phyloP scores from a whole-genome alignment of 768 basidiomycete genomes.

The Lactarius hengduanensis region DNA sequence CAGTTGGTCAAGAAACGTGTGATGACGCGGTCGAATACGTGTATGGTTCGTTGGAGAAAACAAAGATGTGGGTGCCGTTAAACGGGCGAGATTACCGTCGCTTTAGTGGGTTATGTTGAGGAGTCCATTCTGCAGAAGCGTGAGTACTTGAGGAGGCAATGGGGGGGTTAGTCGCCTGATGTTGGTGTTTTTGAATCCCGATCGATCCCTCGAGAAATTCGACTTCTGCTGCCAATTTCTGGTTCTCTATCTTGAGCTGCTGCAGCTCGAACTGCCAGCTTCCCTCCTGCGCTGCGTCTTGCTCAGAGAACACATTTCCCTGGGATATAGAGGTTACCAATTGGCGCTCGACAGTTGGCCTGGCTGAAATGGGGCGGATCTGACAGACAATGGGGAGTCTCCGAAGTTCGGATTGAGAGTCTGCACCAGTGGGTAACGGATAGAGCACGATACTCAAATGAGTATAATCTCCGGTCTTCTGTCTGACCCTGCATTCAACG shows the following conservation, averaged over 20 bases:
- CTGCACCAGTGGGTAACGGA: constrained; percentile 24
- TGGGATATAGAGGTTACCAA: constrained; percentile 25
- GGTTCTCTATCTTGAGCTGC: constrained; percentile 73
- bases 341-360: constrained; percentile 17
- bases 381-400: constrained; percentile 32
- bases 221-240: constrained; percentile 60
- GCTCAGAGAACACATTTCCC: constrained; percentile 67
- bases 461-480: constrained; percentile 14
- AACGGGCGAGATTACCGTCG: constrained; percentile 16
- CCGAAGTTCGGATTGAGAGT: constrained; percentile 16
- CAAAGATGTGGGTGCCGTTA: background rate
- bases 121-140: constrained; percentile 17
- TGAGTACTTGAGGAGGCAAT: constrained; percentile 6
- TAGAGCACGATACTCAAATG: constrained; percentile 25
- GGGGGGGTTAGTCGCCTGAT: constrained; percentile 2
- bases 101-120: constrained; percentile 21
- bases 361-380: constrained; percentile 28
- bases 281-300: constrained; percentile 62
- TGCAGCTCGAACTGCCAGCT: constrained; percentile 95
- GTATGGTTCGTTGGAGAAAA: constrained; percentile 11
- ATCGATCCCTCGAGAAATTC: constrained; percentile 38
- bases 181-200: constrained; percentile 20
- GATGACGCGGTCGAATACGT: constrained; percentile 15
- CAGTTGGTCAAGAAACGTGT: constrained; percentile 20
- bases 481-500: constrained; percentile 22